These are phyloP conservation scores for Trichophyton verrucosum DNA, from an alignment of 2,329 filamentous ascomycete species.

Conservation along the genomic window DNA sequence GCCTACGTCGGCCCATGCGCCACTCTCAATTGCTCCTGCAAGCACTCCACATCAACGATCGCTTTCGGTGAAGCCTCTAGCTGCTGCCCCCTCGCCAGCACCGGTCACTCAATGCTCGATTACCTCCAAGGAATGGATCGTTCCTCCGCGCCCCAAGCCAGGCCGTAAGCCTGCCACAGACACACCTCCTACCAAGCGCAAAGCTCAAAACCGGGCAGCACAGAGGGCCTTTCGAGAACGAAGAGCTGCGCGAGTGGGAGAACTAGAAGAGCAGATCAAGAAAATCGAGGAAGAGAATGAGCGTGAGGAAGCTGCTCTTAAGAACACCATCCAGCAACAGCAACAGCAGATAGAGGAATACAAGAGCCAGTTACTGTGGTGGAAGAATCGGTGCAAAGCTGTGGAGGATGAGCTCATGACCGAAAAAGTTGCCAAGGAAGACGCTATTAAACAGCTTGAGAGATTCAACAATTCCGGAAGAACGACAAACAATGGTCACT, in stretches of 20 bases:
- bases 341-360: constrained; percentile 57
- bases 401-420: constrained; percentile 50
- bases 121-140: constrained; percentile 75
- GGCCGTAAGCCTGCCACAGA: constrained; percentile 87
- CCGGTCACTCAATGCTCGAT: constrained; percentile 39
- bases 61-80: constrained; percentile 27
- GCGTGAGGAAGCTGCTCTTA: constrained; percentile 38
- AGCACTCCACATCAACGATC: constrained; percentile 14
- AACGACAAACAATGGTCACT: constrained; percentile 14
- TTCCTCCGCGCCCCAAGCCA: constrained; percentile 80
- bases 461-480: constrained; percentile 9
- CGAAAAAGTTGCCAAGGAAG: constrained; percentile 32
- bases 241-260: constrained; percentile 79
- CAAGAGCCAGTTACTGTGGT: constrained; percentile 38
- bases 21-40: constrained; percentile 24
- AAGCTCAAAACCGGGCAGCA: constrained; percentile 87
- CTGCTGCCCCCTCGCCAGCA: constrained; percentile 26
- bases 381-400: constrained; percentile 44
- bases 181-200: constrained; percentile 78
- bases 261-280: constrained; percentile 42
- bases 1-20: constrained; percentile 28
- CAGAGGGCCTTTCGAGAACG: constrained; percentile 88
- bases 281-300: constrained; percentile 37
- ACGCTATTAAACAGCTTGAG: constrained; percentile 27
- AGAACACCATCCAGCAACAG: constrained; percentile 43